These are phyloP conservation scores for Ashbya aceris DNA, from an alignment of 1,139 yeast genomes.

Conservation along the genomic window DNA sequence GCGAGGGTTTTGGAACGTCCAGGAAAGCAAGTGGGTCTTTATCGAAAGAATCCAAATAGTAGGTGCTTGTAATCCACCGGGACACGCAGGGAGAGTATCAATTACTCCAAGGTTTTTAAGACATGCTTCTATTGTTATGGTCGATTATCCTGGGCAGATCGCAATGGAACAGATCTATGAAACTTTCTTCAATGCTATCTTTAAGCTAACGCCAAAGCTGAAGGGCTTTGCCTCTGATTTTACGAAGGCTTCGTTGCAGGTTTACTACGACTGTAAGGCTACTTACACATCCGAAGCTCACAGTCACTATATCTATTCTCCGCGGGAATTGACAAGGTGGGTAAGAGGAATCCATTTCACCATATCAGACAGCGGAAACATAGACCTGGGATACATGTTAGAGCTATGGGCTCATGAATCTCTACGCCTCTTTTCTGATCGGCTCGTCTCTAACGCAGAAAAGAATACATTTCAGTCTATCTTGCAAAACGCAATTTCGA, in stretches of 20 bases:
- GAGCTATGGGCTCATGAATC: slow-evolving; percentile 82
- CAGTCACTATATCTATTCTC: slow-evolving; percentile 68
- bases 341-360: slow-evolving; percentile 64
- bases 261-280: slow-evolving; percentile 42
- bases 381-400: slow-evolving; percentile 31
- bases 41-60: slow-evolving; percentile 68
- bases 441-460: slow-evolving; percentile 46
- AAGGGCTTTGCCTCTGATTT: slow-evolving; percentile 45
- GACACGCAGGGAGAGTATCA: slow-evolving; percentile 63
- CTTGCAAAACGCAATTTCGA: slow-evolving; percentile 33
- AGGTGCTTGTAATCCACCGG: slow-evolving; percentile 91
- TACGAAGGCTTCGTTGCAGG: slow-evolving; percentile 56
- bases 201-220: slow-evolving; percentile 56
- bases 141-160: slow-evolving; percentile 66
- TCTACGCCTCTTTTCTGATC: slow-evolving; percentile 63
- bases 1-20: slow-evolving; percentile 67
- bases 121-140: slow-evolving; percentile 58
- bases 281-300: slow-evolving; percentile 34
- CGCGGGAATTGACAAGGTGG: slow-evolving; percentile 91
- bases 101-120: slow-evolving; percentile 60
- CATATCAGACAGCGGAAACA: slow-evolving; percentile 32
- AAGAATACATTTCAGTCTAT: slow-evolving; percentile 43
- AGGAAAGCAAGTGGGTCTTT: slow-evolving; percentile 56
- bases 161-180: slow-evolving; percentile 64
- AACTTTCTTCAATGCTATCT: slow-evolving; percentile 46